Percentiles rank a stretch among this genome's conserved stretches.
Evolutionary conservation across 1,139 yeast genomes (phyloP).

Genomic region (Suhomyces kunorum): DNA sequence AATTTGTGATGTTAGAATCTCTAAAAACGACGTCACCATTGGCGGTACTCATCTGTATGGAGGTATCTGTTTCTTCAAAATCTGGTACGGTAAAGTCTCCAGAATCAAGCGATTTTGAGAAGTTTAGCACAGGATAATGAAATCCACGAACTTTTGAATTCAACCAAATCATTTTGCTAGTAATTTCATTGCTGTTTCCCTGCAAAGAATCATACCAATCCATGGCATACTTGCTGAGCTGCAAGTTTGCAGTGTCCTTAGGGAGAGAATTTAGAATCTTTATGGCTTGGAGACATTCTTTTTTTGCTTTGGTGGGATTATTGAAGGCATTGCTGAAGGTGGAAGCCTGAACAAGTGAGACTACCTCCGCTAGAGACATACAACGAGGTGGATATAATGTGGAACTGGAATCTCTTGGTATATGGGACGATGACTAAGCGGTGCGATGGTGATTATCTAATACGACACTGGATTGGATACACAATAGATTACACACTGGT

Average conservation of each 20-base stretch:
- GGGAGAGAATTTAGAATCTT: slow-evolving; percentile 27
- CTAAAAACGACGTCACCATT: slow-evolving; percentile 19
- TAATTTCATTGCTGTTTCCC: slow-evolving; percentile 14
- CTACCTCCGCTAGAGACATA: slow-evolving; percentile 8
- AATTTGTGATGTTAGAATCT: slow-evolving; percentile 18
- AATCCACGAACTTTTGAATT: slow-evolving; percentile 35
- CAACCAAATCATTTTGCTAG: slow-evolving; percentile 45
- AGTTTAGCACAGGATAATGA: slow-evolving; percentile 31
- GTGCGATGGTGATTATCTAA: no score
- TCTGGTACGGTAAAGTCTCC: slow-evolving; percentile 5
- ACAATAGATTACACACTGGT: no score
- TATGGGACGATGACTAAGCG: no score
- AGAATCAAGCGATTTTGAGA: slow-evolving; percentile 21
- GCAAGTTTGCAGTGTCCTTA: slow-evolving; percentile 12
- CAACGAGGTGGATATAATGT: not conserved
- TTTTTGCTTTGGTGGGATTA: slow-evolving; percentile 21
- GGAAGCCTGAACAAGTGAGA: slow-evolving; percentile 19
- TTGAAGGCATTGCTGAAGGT: slow-evolving; percentile 20
- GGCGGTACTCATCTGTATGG: slow-evolving; percentile 21
- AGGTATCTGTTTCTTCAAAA: slow-evolving; percentile 14
- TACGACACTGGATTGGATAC: no score
- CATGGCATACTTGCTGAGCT: slow-evolving; percentile 16
- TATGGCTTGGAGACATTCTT: slow-evolving; percentile 26
- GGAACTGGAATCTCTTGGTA: no score
- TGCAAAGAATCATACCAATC: slow-evolving; percentile 22